phyloP scores from a whole-genome alignment of 768 basidiomycete species.

The Hortiboletus flavorubellus region DNA sequence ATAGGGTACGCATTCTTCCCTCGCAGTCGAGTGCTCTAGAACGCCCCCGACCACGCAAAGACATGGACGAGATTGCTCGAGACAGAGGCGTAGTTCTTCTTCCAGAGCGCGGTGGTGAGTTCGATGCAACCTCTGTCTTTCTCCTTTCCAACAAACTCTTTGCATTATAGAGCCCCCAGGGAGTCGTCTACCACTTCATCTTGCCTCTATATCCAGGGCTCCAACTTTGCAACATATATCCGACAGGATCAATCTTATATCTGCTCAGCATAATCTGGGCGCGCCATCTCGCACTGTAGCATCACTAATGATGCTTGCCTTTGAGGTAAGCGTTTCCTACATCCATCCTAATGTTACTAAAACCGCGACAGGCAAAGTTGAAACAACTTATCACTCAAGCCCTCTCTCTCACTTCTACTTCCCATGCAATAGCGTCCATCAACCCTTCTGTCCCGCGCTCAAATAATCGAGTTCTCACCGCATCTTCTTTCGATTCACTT shows the following conservation, averaged over 20 bases:
- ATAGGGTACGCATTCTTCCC: conserved; percentile 56
- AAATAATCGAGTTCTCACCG: conserved; percentile 48
- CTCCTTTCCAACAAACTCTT: neutral
- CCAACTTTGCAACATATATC: conserved; percentile 74
- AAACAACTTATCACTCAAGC: conserved; percentile 84
- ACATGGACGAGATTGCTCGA: conserved; percentile 63
- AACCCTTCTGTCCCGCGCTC: conserved; percentile 48
- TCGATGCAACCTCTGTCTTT: neutral
- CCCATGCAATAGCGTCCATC: conserved; percentile 75
- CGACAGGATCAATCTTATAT: conserved; percentile 78
- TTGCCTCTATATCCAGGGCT: conserved; percentile 70
- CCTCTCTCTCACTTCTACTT: conserved; percentile 70
- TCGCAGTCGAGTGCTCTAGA: conserved; percentile 44
- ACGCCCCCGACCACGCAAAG: conserved; percentile 42
- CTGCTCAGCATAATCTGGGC: conserved; percentile 68
- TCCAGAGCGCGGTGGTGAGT: conserved; percentile 59
- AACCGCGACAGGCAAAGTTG: conserved; percentile 58
- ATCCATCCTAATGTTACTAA: neutral
- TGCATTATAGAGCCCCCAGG: conserved; percentile 59
- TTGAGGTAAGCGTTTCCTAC: conserved; percentile 51
- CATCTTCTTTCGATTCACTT: conserved; percentile 71
- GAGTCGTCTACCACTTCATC: conserved; percentile 64
- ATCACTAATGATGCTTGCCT: conserved; percentile 70
- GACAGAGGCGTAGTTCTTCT: conserved; percentile 68
- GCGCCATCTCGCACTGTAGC: conserved; percentile 61